Conservation (phyloP, 2,329 filamentous ascomycete species). For the Orbilia blumenaviensis region DNA sequence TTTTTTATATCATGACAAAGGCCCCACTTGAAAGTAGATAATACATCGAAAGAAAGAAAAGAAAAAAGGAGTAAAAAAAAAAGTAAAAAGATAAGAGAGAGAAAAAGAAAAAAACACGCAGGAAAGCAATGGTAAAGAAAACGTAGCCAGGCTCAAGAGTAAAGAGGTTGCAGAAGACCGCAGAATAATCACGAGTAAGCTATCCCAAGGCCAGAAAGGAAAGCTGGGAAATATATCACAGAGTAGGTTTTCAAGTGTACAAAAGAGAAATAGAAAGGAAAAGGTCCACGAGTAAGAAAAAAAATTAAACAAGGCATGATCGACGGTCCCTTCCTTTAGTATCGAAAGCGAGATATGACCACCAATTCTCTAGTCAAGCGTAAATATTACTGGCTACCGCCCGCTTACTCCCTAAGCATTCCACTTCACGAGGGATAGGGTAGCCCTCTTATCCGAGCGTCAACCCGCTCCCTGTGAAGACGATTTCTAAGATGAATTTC, state of each 20-base stretch:
- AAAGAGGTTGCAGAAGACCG: neutral
- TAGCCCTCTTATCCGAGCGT: conserved; percentile 59
- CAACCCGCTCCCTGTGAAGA: conserved; percentile 77
- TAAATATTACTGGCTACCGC: too few relatives aligned
- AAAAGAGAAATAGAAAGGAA: conserved; percentile 11
- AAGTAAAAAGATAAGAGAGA: conserved; percentile 3
- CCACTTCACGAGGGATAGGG: conserved; percentile 39
- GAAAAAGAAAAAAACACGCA: conserved; percentile 7
- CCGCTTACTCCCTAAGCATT: neutral
- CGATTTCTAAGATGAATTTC: conserved; percentile 90
- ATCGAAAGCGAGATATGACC: neutral
- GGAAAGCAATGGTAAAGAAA: conserved; percentile 5
- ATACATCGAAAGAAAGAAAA: conserved; percentile 1
- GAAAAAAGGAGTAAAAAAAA: conserved; percentile 8
- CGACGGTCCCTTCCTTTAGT: neutral
- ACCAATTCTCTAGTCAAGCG: neutral
- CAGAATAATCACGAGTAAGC: neutral
- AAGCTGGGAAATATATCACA: conserved; percentile 16
- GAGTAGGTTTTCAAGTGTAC: conserved; percentile 16
- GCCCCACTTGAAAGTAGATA: conserved; percentile 4
- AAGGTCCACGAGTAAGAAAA: neutral
- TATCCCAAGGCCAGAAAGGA: neutral
- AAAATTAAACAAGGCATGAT: too few relatives aligned
- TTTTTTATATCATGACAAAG: conserved; percentile 23
- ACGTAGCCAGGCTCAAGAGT: conserved; percentile 11